These are phyloP conservation scores for Thalassiosira mediterranea DNA, from an alignment of 352 stramenopile species.

Conservation along the genomic window DNA sequence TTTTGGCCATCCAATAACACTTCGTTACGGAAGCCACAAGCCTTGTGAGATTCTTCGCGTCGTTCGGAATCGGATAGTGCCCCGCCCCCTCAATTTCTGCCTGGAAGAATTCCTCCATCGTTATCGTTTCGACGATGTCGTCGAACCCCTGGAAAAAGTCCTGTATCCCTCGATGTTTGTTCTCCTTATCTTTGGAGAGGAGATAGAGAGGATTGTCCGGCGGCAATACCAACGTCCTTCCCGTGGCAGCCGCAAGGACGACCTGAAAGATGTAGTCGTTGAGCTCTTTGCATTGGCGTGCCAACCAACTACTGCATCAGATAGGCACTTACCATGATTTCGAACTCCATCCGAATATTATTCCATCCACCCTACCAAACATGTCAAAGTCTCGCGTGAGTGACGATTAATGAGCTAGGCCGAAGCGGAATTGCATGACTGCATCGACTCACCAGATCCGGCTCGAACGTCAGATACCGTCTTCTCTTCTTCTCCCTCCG, in stretches of 20 bases:
- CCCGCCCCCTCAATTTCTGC: constrained; percentile 61
- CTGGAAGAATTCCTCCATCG: constrained; percentile 85
- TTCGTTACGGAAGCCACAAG: constrained; percentile 46
- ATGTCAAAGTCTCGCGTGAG: no score
- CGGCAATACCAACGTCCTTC: constrained; percentile 80
- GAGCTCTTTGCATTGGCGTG: no score
- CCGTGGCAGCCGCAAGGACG: constrained; percentile 77
- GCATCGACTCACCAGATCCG: no score
- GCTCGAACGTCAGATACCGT: constrained; percentile 85
- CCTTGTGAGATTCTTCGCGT: constrained; percentile 47
- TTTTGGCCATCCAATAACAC: constrained; percentile 54
- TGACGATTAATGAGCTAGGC: no score
- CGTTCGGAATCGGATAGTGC: constrained; percentile 44
- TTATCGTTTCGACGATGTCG: constrained; percentile 79
- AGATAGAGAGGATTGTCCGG: constrained; percentile 79
- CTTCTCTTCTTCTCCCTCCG: constrained; percentile 52
- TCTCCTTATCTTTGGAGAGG: constrained; percentile 36
- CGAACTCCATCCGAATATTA: constrained; percentile 86
- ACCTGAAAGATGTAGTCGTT: no score
- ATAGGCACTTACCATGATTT: no score
- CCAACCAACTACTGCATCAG: no score
- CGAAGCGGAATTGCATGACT: no score
- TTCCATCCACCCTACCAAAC: constrained; percentile 84
- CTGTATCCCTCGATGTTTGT: constrained; percentile 7
- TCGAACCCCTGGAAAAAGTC: constrained; percentile 57